These are phyloP conservation scores for Acorus calamus DNA, from an alignment of 106 monocot genomes.

Conservation along the genomic window DNA sequence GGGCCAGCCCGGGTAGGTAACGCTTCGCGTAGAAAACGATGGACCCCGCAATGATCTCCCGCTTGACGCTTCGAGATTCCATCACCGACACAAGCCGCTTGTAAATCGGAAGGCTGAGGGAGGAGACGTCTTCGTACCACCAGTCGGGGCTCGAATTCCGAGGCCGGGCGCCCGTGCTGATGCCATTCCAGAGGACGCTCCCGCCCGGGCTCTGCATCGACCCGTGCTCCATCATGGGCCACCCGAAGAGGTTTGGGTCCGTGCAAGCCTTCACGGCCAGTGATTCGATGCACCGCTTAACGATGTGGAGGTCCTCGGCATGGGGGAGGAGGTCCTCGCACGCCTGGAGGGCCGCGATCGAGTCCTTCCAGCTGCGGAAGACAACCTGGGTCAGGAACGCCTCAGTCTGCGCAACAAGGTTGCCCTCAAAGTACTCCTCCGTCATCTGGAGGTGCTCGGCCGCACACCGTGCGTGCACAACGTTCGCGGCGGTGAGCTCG, in stretches of 20 bases:
- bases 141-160: constrained; percentile 22
- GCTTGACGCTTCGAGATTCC: constrained; percentile 24
- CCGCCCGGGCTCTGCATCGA: constrained; percentile 53
- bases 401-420: constrained; percentile 32
- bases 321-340: constrained; percentile 21
- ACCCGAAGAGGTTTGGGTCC: constrained; percentile 24
- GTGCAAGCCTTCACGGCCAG: constrained; percentile 24
- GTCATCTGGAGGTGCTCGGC: constrained; percentile 36
- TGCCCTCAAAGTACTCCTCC: constrained; percentile 36
- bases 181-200: constrained; percentile 49
- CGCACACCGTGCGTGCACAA: constrained; percentile 29
- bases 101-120: constrained; percentile 29
- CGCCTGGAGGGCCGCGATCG: constrained; percentile 25
- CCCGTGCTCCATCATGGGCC: constrained; percentile 4
- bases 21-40: constrained; percentile 21
- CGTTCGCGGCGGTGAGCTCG: constrained; percentile 39
- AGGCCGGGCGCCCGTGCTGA: constrained; percentile 32
- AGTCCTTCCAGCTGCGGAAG: constrained; percentile 35
- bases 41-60: constrained; percentile 30
- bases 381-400: constrained; percentile 26
- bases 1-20: constrained; percentile 30
- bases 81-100: constrained; percentile 26
- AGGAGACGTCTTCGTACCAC: constrained; percentile 54
- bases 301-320: constrained; percentile 29
- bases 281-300: constrained; percentile 31